Conservation (phyloP, 1,284 basidiomycete species). For the Cutaneotrichosporon curvatum region DNA sequence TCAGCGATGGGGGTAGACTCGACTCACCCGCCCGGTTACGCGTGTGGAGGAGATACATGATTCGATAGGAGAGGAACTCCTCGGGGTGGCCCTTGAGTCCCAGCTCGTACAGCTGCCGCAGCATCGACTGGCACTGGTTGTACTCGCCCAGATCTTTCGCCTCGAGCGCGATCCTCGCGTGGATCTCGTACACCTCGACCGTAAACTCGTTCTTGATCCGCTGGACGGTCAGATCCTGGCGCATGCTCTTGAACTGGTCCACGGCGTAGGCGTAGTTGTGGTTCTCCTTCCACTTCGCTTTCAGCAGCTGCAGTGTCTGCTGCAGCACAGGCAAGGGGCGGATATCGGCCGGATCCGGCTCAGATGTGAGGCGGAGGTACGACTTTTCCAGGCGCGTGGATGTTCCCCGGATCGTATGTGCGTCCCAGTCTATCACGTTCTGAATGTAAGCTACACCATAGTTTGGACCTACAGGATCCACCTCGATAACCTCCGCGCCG, state of each 20-base stretch:
- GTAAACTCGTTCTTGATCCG: slow-evolving; percentile 99
- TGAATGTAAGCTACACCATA: slow-evolving; percentile 36
- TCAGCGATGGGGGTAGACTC: background rate
- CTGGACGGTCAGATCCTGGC: slow-evolving; percentile 98
- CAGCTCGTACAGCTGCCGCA: slow-evolving; percentile 84
- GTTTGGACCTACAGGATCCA: slow-evolving; percentile 48
- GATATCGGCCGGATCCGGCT: slow-evolving; percentile 90
- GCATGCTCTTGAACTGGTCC: slow-evolving; percentile 94
- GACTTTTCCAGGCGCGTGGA: slow-evolving; percentile 86
- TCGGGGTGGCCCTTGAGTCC: slow-evolving; percentile 82
- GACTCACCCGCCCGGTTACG: slow-evolving; percentile 81
- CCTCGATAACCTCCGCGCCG: slow-evolving; percentile 33
- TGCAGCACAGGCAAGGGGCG: slow-evolving; percentile 79
- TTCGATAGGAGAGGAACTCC: slow-evolving; percentile 96
- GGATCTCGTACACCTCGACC: slow-evolving; percentile 94
- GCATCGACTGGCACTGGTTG: slow-evolving; percentile 91
- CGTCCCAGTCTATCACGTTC: slow-evolving; percentile 98
- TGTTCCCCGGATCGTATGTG: slow-evolving; percentile 87
- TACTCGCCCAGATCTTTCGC: slow-evolving; percentile 98
- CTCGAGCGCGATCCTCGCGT: slow-evolving; percentile 93
- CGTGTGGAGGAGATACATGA: slow-evolving; percentile 90
- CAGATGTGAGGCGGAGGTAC: slow-evolving; percentile 88
- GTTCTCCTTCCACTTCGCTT: slow-evolving; percentile 79
- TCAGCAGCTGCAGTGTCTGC: slow-evolving; percentile 78
- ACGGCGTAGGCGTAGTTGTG: slow-evolving; percentile 82